Evolutionary conservation across 2,329 filamentous ascomycete species (phyloP).

Genomic region (Verticillium isaacii): DNA sequence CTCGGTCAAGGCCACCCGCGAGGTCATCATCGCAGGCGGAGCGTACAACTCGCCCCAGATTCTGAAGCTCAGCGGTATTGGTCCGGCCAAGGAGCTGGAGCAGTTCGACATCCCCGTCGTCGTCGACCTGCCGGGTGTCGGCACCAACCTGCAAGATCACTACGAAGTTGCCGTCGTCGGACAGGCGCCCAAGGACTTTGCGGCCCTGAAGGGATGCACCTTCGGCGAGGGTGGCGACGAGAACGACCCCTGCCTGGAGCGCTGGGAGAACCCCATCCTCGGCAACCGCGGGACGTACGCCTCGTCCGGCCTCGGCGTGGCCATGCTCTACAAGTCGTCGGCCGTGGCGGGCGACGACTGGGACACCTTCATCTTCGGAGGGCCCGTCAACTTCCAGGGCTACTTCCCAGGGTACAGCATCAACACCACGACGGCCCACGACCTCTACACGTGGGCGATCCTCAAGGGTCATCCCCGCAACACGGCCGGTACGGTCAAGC

Average conservation of each 20-base stretch:
- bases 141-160: constrained; percentile 55
- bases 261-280: constrained; percentile 23
- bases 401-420: constrained; percentile 32
- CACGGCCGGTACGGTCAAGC: constrained; percentile 55
- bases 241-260: constrained; percentile 26
- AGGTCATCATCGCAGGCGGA: constrained; percentile 47
- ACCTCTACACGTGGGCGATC: constrained; percentile 40
- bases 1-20: constrained; percentile 29
- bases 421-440: constrained; percentile 23
- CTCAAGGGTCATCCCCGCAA: constrained; percentile 56
- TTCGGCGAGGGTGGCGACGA: constrained; percentile 15
- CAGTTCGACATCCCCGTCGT: constrained; percentile 36
- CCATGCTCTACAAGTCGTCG: constrained; percentile 19
- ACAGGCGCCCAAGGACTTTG: constrained; percentile 12
- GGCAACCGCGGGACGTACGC: constrained; percentile 35
- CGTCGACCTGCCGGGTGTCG: constrained; percentile 52
- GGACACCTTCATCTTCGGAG: constrained; percentile 29
- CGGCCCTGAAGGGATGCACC: constrained; percentile 11
- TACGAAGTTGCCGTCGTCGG: constrained; percentile 35
- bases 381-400: constrained; percentile 31
- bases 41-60: constrained; percentile 49
- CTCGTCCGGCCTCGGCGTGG: constrained; percentile 12
- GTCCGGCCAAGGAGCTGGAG: constrained; percentile 33
- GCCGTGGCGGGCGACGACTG: constrained; percentile 17
- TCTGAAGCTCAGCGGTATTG: constrained; percentile 45